These are phyloP conservation scores for Jatropha podagrica DNA, from an alignment of 441 rosid genomes.

Conservation along the genomic window DNA sequence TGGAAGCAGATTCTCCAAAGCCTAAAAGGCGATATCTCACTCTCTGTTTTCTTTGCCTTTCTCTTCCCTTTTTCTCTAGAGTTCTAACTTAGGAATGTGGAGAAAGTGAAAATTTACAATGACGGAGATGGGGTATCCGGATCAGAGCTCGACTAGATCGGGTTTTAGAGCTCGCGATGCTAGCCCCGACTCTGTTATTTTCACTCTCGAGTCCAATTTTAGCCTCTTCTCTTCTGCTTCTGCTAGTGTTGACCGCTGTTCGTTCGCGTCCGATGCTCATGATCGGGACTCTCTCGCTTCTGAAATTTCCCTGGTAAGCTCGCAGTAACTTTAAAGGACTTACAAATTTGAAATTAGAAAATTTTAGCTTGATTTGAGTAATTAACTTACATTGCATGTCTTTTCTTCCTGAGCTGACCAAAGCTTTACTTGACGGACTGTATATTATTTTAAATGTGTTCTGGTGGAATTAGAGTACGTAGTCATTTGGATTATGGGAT, in stretches of 20 bases:
- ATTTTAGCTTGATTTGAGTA: background rate
- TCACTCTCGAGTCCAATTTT: slow-evolving; percentile 75
- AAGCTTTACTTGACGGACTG: no score
- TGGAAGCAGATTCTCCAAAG: slow-evolving; percentile 3
- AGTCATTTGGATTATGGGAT: background rate
- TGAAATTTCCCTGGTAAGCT: slow-evolving; percentile 65
- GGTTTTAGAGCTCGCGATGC: slow-evolving; percentile 52
- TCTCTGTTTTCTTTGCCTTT: background rate
- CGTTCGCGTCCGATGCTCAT: slow-evolving; percentile 75
- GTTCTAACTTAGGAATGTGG: background rate
- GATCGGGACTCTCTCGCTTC: slow-evolving; percentile 67
- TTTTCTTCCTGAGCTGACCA: background rate
- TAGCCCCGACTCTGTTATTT: slow-evolving; percentile 82
- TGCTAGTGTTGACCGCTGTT: slow-evolving; percentile 89
- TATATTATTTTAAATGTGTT: background rate
- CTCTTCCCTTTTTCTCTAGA: slow-evolving; percentile 10
- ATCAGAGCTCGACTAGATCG: slow-evolving; percentile 40
- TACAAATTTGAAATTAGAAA: background rate
- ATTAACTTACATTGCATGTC: background rate
- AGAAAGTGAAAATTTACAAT: slow-evolving; percentile 22
- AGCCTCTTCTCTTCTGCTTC: slow-evolving; percentile 90
- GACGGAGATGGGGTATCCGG: slow-evolving; percentile 42
- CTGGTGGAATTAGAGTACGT: background rate
- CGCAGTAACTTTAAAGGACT: background rate
- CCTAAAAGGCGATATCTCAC: slow-evolving; percentile 8